These are phyloP conservation scores for Kandelia obovata DNA, from an alignment of 345 rosid genomes.

Conservation along the genomic window DNA sequence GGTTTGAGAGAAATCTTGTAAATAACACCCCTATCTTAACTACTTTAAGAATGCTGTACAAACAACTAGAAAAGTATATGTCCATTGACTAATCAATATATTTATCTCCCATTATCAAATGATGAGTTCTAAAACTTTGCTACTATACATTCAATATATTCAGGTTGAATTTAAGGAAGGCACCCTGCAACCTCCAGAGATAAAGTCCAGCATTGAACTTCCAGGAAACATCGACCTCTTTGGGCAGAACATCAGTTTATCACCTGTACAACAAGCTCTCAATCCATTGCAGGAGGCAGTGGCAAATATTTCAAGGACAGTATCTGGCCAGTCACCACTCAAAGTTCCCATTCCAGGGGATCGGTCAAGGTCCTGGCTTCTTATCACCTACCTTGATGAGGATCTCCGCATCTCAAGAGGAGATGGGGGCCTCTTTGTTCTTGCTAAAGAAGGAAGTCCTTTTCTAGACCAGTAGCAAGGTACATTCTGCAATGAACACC, in stretches of 20 bases:
- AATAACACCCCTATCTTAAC: too few relatives aligned
- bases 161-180: conserved; percentile 95
- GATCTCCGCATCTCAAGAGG: conserved; percentile 92
- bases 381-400: conserved; percentile 77
- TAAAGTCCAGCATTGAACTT: conserved; percentile 67
- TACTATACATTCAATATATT: conserved; percentile 9
- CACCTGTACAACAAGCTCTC: conserved; percentile 69
- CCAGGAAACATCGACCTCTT: conserved; percentile 60
- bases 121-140: not conserved
- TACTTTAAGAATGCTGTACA: too few relatives aligned
- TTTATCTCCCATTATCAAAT: not conserved
- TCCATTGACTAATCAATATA: not conserved
- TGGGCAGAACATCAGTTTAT: conserved; percentile 69
- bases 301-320: conserved; percentile 54
- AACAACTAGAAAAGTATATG: too few relatives aligned
- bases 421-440: conserved; percentile 94
- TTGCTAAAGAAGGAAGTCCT: conserved; percentile 83
- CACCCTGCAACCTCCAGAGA: conserved; percentile 70
- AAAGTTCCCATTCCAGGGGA: conserved; percentile 81
- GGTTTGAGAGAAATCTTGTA: too few relatives aligned
- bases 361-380: conserved; percentile 72
- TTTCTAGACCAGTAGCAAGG: conserved; percentile 53
- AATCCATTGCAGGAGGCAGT: conserved; percentile 72
- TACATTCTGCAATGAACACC: conserved; percentile 6
- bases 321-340: conserved; percentile 80